phyloP scores from a whole-genome alignment of 495 filamentous ascomycete species.

The Geopyxis carbonaria region DNA sequence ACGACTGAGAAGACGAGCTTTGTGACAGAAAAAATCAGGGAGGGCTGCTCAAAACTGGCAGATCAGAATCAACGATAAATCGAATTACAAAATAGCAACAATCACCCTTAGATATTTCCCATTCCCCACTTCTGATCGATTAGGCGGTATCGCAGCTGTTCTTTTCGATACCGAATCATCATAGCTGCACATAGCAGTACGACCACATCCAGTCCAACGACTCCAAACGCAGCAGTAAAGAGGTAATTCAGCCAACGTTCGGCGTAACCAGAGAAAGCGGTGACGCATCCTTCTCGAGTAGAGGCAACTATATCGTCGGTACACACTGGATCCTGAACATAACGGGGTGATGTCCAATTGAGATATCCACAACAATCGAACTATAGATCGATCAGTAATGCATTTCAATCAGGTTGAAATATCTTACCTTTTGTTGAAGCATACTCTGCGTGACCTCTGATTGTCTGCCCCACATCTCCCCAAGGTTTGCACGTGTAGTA shows the following conservation, averaged over 20 bases:
- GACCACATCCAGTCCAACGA: slow-evolving; percentile 49
- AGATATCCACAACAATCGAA: slow-evolving; percentile 61
- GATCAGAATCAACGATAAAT: no score
- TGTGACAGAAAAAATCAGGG: no score
- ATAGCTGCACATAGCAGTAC: slow-evolving; percentile 49
- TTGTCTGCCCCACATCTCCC: slow-evolving; percentile 38
- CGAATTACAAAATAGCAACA: no score
- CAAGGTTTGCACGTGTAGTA: slow-evolving; percentile 40
- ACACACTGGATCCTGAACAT: slow-evolving; percentile 44
- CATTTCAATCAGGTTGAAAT: slow-evolving; percentile 4
- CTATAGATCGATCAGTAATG: slow-evolving; percentile 26
- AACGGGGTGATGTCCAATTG: slow-evolving; percentile 47
- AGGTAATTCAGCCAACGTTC: slow-evolving; percentile 52
- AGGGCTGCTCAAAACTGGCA: no score
- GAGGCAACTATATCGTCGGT: slow-evolving; percentile 44
- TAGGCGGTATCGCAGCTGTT: slow-evolving; percentile 48
- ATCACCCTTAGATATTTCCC: slow-evolving; percentile 24
- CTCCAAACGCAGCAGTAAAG: slow-evolving; percentile 59
- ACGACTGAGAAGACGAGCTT: no score
- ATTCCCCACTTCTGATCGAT: slow-evolving; percentile 55
- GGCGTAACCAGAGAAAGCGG: slow-evolving; percentile 42
- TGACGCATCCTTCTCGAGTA: slow-evolving; percentile 46
- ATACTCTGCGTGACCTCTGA: slow-evolving; percentile 36
- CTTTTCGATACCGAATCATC: slow-evolving; percentile 54
- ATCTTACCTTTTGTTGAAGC: slow-evolving; percentile 44